phyloP scores from a whole-genome alignment of 139 green algal species.

The Tetradesmus lagerheimii region DNA sequence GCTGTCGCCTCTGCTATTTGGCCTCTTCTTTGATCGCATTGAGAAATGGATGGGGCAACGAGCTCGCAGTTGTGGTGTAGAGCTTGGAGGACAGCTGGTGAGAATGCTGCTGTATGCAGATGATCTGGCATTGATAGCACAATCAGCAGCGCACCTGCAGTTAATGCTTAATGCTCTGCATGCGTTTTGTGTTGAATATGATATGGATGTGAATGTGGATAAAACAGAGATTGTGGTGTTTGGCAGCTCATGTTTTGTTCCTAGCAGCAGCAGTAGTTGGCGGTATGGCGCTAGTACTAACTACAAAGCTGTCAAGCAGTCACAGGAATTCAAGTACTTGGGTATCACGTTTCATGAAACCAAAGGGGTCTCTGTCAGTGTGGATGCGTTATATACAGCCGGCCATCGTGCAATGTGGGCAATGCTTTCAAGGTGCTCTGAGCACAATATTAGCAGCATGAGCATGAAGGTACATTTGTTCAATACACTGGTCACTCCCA shows the following conservation, averaged over 20 bases:
- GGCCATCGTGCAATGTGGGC: neutral
- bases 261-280: no score
- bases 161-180: neutral
- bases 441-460: neutral
- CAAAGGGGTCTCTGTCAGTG: neutral
- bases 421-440: no score
- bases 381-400: neutral
- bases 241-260: neutral
- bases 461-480: neutral
- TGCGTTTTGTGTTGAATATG: neutral
- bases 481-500: neutral
- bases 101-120: neutral
- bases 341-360: neutral
- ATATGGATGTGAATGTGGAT: neutral
- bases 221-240: conserved; percentile 19
- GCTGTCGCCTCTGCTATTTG: neutral
- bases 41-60: neutral
- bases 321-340: neutral
- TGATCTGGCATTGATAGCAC: neutral
- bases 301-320: no score
- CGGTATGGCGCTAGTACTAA: neutral
- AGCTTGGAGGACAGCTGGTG: neutral
- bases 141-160: neutral
- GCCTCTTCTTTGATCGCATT: neutral
- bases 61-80: neutral